Evolutionary conservation across 441 rosid species (phyloP), one percentile per base, ranked within the genome.

Genomic region (Gossypium davidsonii): DNA sequence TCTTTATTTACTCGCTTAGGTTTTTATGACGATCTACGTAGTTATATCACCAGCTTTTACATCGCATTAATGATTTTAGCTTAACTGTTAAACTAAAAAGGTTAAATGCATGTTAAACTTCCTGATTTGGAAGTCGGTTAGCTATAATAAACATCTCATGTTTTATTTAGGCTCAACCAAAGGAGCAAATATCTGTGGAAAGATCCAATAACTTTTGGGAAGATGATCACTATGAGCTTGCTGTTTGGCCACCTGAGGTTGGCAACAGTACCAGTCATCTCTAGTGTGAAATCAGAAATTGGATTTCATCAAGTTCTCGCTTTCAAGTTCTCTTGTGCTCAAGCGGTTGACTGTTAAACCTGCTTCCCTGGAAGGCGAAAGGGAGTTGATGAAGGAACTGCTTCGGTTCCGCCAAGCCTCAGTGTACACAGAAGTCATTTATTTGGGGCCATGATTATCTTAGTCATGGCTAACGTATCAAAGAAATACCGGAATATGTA

Each of bases 321-420:
- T 88, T 14, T 84, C 86, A 34, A 89, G 85, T 74, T 81, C 87
- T 8, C 88, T 92, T 0, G 70, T 74, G 31, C 88, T 90, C 20
- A 92, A 90, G 76, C 85, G 63, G 71, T 75, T 88, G 90, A 83
- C 85, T 37, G 61, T 90, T 9, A 88, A 80, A 76, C 90, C 92
- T 18, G 74, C 79, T 37, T 74, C 85, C 3, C 52, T 31, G 10
- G 81, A 81, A 57, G 90, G 88, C 48, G 82, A 80, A 61, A 80
- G 80, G 83, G 88, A 78, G 48, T 68, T 90, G 79, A 31, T 82
- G 59, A 88, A 90, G 78, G 85, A 85, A 55, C 65, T 88, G 84
- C 77, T 90, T 73, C 82, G 84, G 49, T 86, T 86, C 76, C 81
- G 83, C 18, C 78, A 91, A 49, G 88, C 88, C 12, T 90, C 92